phyloP scores from a whole-genome alignment of 164 flowering plant genomes.

The Protea cynaroides region DNA sequence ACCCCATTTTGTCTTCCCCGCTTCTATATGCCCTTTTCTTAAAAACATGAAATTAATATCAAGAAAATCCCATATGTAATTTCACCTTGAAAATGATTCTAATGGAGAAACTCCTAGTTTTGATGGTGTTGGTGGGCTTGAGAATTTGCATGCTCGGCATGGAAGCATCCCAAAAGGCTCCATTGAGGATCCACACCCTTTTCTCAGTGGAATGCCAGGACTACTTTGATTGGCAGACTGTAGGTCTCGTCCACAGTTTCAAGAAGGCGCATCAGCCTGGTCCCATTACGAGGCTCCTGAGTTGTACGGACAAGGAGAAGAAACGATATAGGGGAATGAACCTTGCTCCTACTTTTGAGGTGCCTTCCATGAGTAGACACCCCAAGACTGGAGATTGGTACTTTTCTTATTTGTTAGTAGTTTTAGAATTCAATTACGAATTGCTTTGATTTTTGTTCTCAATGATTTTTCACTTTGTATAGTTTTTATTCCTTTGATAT shows the following conservation, averaged over 20 bases:
- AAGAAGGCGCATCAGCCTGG: constrained; percentile 86
- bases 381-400: constrained; percentile 97
- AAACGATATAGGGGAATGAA: constrained; percentile 74
- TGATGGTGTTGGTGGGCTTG: constrained; percentile 12
- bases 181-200: constrained; percentile 87
- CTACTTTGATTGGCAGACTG: constrained; percentile 99
- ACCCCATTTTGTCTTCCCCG: background rate
- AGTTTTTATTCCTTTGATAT: too few species aligned
- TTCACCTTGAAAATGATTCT: constrained; percentile 13
- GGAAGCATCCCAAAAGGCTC: constrained; percentile 32
- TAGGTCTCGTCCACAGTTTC: constrained; percentile 88
- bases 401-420: background rate
- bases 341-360: constrained; percentile 90
- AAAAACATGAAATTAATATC: constrained; percentile 28
- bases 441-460: too few species aligned
- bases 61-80: constrained; percentile 22
- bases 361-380: constrained; percentile 96
- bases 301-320: constrained; percentile 94
- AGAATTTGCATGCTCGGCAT: constrained; percentile 14
- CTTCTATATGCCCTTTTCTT: background rate
- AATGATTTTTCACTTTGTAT: too few species aligned
- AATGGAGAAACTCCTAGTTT: constrained; percentile 29
- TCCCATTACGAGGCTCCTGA: constrained; percentile 78
- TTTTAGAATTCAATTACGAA: too few species aligned
- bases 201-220: constrained; percentile 96